These are phyloP conservation scores for Fusarium nematophilum DNA, from an alignment of 2,329 filamentous ascomycete genomes.

Conservation along the genomic window DNA sequence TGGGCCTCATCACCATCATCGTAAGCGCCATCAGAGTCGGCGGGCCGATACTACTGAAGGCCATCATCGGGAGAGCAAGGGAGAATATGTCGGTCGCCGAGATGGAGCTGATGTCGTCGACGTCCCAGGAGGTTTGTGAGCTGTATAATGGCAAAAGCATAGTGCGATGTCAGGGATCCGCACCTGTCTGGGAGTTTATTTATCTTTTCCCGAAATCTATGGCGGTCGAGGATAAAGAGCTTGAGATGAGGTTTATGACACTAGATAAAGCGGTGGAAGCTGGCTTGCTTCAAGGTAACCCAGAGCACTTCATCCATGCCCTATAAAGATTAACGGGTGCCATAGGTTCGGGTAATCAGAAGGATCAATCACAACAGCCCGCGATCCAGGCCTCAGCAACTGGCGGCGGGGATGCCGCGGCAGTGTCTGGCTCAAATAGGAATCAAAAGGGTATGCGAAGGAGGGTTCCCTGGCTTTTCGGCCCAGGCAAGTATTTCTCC, in stretches of 20 bases:
- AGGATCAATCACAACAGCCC: too few species aligned
- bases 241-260: not conserved
- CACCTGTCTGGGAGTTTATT: constrained; percentile 31
- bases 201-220: constrained; percentile 5
- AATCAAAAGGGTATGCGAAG: too few species aligned
- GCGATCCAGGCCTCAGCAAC: too few species aligned
- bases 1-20: constrained; percentile 58
- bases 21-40: constrained; percentile 58
- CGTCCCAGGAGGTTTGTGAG: constrained; percentile 55
- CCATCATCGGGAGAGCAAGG: constrained; percentile 57
- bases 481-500: not conserved
- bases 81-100: constrained; percentile 56
- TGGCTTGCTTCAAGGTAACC: not conserved
- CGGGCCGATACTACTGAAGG: constrained; percentile 55
- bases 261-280: not conserved
- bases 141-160: constrained; percentile 56
- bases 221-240: not conserved
- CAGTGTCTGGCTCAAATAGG: too few species aligned
- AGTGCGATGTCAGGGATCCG: constrained; percentile 35
- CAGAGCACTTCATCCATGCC: too few species aligned
- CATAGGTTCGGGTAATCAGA: too few species aligned
- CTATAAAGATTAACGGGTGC: too few species aligned
- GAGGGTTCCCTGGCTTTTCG: too few species aligned
- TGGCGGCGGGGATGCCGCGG: too few species aligned
- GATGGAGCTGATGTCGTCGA: constrained; percentile 58